A percentile compares a stretch with the other conserved stretches of the same genome.
Conservation (phyloP, 202 grass and related monocot species). For the Elaeis oleifera region DNA sequence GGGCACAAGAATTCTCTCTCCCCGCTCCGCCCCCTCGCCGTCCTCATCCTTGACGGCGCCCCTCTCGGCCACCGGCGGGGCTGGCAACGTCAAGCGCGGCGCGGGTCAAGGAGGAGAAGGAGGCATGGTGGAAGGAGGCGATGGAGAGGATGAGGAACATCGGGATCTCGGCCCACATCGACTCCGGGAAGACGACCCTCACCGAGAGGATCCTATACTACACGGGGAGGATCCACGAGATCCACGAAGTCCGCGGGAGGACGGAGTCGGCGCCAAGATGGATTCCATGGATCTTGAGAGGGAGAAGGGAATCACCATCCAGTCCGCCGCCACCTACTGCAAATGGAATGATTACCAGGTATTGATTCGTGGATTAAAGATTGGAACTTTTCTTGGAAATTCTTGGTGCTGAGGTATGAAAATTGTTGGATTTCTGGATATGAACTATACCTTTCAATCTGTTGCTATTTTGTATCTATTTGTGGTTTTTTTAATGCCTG, state of each 20-base stretch:
- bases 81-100: constrained; percentile 54
- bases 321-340: constrained; percentile 95
- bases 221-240: constrained; percentile 90
- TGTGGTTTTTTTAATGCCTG: too few relatives aligned
- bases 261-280: constrained; percentile 92
- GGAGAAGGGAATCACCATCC: constrained; percentile 94
- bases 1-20: background rate
- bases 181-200: constrained; percentile 95
- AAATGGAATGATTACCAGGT: constrained; percentile 93
- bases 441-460: background rate
- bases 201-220: constrained; percentile 92
- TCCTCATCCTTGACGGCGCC: constrained; percentile 34
- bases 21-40: constrained; percentile 26
- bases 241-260: constrained; percentile 92
- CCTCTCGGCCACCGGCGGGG: constrained; percentile 23
- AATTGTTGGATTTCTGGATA: background rate
- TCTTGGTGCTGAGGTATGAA: background rate
- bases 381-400: background rate
- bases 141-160: constrained; percentile 92
- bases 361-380: background rate
- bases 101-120: constrained; percentile 74
- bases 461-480: too few relatives aligned
- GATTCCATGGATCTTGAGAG: constrained; percentile 98
- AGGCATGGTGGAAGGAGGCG: constrained; percentile 65
- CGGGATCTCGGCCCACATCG: constrained; percentile 93